These are phyloP conservation scores for fission yeast (Schizosaccharomyces pombe) DNA, from an alignment of 805 yeast species.

Conservation along the genomic window DNA sequence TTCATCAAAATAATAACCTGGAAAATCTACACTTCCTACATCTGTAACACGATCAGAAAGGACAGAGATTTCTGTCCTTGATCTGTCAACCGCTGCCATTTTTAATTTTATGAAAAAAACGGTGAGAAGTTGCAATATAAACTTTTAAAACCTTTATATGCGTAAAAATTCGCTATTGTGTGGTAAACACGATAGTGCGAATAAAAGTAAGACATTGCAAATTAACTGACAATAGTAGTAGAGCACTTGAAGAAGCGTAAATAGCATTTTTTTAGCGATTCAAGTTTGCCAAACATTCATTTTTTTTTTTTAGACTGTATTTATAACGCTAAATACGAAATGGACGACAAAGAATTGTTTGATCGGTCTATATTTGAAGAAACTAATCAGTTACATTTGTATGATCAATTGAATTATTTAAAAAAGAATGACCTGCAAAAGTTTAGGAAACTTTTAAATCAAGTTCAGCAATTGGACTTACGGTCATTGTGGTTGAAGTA, in stretches of 20 bases:
- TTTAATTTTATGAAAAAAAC: background rate
- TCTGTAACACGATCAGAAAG: conserved; percentile 81
- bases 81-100: background rate
- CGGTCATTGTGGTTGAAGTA: background rate
- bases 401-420: background rate
- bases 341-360: no score
- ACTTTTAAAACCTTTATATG: background rate
- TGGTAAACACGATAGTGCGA: no score
- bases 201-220: no score
- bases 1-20: conserved; percentile 48
- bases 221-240: no score
- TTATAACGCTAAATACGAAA: no score
- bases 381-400: background rate
- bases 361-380: background rate
- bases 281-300: no score
- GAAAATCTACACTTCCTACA: conserved; percentile 68
- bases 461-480: background rate
- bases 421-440: background rate
- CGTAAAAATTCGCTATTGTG: no score
- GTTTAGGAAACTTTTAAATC: background rate
- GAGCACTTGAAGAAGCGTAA: no score
- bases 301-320: no score
- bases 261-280: no score
- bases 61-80: conserved; percentile 45
- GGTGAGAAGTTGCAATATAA: background rate